A percentile compares a stretch with the other conserved stretches of the same genome.
phyloP scores from a whole-genome alignment of 495 filamentous ascomycete species.

The Penicillium goetzii region DNA sequence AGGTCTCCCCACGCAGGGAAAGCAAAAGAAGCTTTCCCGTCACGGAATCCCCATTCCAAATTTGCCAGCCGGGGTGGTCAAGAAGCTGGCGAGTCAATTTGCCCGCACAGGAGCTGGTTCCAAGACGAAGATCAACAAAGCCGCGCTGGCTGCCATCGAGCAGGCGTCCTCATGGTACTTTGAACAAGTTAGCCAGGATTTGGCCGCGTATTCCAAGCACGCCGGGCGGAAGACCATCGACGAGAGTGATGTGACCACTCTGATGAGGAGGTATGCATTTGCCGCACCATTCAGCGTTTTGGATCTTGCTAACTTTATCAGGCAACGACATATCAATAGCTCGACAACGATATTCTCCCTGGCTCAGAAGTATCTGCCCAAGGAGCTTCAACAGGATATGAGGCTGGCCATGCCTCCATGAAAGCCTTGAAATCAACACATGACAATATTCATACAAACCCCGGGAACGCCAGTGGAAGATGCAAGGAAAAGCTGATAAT shows the following conservation, averaged over 20 bases:
- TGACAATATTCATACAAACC: conserved; percentile 26
- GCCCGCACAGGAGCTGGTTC: conserved; percentile 60
- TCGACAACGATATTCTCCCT: conserved; percentile 80
- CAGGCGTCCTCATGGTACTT: conserved; percentile 88
- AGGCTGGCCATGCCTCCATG: conserved; percentile 66
- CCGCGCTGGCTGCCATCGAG: conserved; percentile 72
- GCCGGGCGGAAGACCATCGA: conserved; percentile 83
- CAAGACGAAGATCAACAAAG: conserved; percentile 69
- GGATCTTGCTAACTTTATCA: conserved; percentile 46
- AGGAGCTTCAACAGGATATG: conserved; percentile 81
- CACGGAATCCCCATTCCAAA: conserved; percentile 76
- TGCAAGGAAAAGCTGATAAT: conserved; percentile 17
- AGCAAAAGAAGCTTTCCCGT: conserved; percentile 65
- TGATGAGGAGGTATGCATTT: conserved; percentile 72
- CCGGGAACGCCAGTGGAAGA: conserved; percentile 29
- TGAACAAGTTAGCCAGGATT: conserved; percentile 78
- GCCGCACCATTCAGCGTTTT: conserved; percentile 10
- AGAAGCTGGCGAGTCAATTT: conserved; percentile 74
- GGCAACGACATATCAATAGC: conserved; percentile 76
- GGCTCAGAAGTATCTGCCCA: conserved; percentile 77
- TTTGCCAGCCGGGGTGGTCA: conserved; percentile 69
- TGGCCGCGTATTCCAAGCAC: conserved; percentile 79
- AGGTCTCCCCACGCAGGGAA: conserved; percentile 27
- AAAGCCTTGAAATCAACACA: conserved; percentile 25
- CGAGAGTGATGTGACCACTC: conserved; percentile 76